phyloP scores from a whole-genome alignment of 129 eudicot species.

The Artemisia argyi region DNA sequence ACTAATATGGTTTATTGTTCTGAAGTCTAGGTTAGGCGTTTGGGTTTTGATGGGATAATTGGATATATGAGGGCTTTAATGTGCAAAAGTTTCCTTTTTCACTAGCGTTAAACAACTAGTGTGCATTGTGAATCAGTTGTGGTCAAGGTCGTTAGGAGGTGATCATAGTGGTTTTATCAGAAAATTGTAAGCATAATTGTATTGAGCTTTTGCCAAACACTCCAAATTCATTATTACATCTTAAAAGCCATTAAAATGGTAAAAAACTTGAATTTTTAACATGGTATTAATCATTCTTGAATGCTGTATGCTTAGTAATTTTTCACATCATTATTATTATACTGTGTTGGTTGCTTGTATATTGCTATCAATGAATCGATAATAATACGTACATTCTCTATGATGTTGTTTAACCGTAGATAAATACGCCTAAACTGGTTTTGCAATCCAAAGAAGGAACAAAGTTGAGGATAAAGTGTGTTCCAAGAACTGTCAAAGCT shows the following conservation, averaged over 20 bases:
- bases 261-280: not conserved
- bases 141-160: not conserved
- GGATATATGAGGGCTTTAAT: slow-evolving; percentile 4
- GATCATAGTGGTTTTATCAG: not conserved
- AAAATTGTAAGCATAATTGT: not conserved
- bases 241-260: not conserved
- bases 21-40: not conserved
- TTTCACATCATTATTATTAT: not conserved
- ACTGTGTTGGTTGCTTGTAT: not conserved
- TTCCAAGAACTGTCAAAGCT: slow-evolving; percentile 21
- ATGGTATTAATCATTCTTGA: too few species aligned
- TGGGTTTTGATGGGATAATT: not conserved
- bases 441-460: slow-evolving; percentile 21
- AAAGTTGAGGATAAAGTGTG: slow-evolving; percentile 26
- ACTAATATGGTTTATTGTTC: not conserved
- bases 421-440: slow-evolving; percentile 10
- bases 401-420: slow-evolving; percentile 4
- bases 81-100: slow-evolving; percentile 8
- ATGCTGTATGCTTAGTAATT: not conserved
- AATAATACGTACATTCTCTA: not conserved
- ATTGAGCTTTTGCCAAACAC: not conserved
- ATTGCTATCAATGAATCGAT: slow-evolving; percentile 7
- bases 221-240: not conserved
- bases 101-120: not conserved
- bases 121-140: not conserved